Evolutionary conservation across 2,329 filamentous ascomycete genomes (phyloP).

Genomic region (Cladosporium sp.): DNA sequence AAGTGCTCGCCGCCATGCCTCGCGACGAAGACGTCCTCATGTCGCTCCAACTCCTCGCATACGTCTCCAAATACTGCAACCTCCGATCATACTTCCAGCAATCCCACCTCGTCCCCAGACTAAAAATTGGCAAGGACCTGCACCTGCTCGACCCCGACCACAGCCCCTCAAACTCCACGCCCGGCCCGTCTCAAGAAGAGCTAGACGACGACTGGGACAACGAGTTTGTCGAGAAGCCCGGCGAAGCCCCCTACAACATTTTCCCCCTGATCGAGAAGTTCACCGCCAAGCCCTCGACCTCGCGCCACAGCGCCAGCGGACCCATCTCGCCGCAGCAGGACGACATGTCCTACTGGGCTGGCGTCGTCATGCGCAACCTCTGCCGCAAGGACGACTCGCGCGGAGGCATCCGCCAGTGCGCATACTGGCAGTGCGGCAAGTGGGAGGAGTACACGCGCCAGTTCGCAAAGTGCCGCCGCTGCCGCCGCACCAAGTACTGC

Average conservation of each 20-base stretch:
- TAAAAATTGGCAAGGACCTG: slow-evolving; percentile 84
- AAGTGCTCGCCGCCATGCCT: slow-evolving; percentile 83
- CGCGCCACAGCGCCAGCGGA: slow-evolving; percentile 53
- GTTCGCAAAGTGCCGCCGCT: slow-evolving; percentile 95
- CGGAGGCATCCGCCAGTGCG: slow-evolving; percentile 92
- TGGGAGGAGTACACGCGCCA: slow-evolving; percentile 97
- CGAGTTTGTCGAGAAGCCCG: slow-evolving; percentile 54
- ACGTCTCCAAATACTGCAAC: slow-evolving; percentile 98
- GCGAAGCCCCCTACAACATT: slow-evolving; percentile 58
- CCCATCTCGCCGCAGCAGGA: slow-evolving; percentile 27
- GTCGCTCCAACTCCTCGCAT: slow-evolving; percentile 92
- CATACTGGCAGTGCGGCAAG: slow-evolving; percentile 95
- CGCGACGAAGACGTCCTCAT: slow-evolving; percentile 96
- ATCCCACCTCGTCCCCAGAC: slow-evolving; percentile 84
- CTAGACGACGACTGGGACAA: slow-evolving; percentile 79
- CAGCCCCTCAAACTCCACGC: slow-evolving; percentile 33
- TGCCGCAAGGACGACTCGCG: slow-evolving; percentile 95
- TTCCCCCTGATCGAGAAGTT: slow-evolving; percentile 98
- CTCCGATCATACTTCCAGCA: slow-evolving; percentile 91
- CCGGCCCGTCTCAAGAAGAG: slow-evolving; percentile 42
- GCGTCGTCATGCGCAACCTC: slow-evolving; percentile 96
- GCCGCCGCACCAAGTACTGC: slow-evolving; percentile 85
- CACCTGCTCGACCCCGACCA: slow-evolving; percentile 67
- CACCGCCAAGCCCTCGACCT: slow-evolving; percentile 60
- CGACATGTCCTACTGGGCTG: slow-evolving; percentile 98